Conservation (phyloP, 306 rosid genomes). For the Cucurbita ficifolia region DNA sequence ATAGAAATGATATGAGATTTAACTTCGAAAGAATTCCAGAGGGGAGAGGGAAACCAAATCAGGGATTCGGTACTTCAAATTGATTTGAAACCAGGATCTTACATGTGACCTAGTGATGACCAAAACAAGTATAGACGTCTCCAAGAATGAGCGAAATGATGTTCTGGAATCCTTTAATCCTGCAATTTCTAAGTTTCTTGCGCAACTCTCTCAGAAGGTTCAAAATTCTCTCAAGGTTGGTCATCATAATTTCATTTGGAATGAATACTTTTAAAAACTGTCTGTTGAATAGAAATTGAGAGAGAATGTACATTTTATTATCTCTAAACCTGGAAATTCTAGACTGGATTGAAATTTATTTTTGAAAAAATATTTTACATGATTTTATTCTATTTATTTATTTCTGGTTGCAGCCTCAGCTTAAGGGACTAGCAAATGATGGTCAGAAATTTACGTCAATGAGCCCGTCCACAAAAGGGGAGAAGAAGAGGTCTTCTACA, state of each 20-base stretch:
- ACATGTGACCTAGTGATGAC: slow-evolving; percentile 44
- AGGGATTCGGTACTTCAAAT: neutral
- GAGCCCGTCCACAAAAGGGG: slow-evolving; percentile 22
- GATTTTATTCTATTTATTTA: neutral
- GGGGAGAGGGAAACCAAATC: neutral
- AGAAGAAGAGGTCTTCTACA: slow-evolving; percentile 14
- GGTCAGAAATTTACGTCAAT: slow-evolving; percentile 17
- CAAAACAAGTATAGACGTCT: slow-evolving; percentile 19
- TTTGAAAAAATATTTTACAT: neutral
- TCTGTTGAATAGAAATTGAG: neutral
- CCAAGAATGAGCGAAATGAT: slow-evolving; percentile 27
- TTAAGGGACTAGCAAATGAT: slow-evolving; percentile 40
- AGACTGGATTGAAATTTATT: neutral
- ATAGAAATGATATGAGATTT: neutral
- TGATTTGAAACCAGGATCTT: slow-evolving; percentile 10
- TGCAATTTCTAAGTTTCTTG: slow-evolving; percentile 40
- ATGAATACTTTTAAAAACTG: neutral
- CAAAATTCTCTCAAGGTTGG: slow-evolving; percentile 58
- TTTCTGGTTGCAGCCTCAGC: slow-evolving; percentile 40
- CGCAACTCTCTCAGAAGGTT: slow-evolving; percentile 53
- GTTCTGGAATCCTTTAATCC: slow-evolving; percentile 25
- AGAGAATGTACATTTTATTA: neutral
- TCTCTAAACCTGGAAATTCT: neutral
- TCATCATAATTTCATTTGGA: neutral
- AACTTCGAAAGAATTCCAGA: neutral